Base-by-base conservation (phyloP, 2,329 filamentous ascomycete genomes). In the Fusarium siculi region DNA sequence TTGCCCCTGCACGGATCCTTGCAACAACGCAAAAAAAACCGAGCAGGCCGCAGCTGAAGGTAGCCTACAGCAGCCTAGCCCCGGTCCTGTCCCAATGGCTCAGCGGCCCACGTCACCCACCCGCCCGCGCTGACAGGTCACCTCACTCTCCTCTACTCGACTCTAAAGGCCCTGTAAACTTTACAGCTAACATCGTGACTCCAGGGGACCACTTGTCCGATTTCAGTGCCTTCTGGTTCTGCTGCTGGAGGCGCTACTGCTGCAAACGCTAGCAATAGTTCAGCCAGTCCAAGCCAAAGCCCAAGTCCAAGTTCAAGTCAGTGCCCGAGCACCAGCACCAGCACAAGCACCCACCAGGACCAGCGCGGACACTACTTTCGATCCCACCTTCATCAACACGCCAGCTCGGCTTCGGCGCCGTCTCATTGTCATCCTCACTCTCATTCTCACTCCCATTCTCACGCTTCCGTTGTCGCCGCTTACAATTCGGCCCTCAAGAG, bases 51-150 rank as follows among this genome's bases (percentile, higher is more conserved):
- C 32, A 37, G 49, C 49, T 37, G 14, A 25, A 37, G 18, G 49
- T 37, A 52, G 49, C 49, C 32, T 25, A 47, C 25, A 28, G 44
- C 7, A 8, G 32, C 32, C 49, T 28, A 55, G 50, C 57, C 57
- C 40, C 34, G 21, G 57, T 43, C 34, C 47, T 52, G 65, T 56
- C 57, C 70, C 62, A 71, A 74, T 74, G 68, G 70, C 58, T 74
- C 65, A 73, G 72, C 64, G 73, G 75, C 75, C 74, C 75, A 77
- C 74, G 75, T 76, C 75, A 77, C 74, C 75, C 75, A 73, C 75
- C 71, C 66, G 62, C 61, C 71, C 63, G 66, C 69, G 61, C 73
- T 77, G 75, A 77, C 75, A 77, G 72, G 72, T 66, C 70, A 65
- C 44, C 58, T 68, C 39, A 34, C 39, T 42, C 18, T 18, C 53